Evolutionary conservation across 1,284 basidiomycete species (phyloP).

Genomic region (Trichosporon asahii): DNA sequence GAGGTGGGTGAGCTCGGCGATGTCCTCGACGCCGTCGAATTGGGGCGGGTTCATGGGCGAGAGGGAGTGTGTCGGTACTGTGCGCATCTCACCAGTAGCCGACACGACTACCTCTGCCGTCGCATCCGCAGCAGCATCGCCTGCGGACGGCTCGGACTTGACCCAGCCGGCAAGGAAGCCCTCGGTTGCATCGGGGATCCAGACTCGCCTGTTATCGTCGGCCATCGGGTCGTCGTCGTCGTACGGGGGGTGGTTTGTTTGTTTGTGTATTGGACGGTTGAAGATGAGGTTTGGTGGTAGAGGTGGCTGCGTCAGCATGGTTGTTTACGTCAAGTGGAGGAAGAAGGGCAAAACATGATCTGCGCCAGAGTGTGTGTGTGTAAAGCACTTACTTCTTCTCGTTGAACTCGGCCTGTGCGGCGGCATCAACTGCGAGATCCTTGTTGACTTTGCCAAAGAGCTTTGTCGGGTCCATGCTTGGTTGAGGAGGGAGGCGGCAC

Average conservation of each 20-base stretch:
- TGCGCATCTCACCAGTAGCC: conserved; percentile 52
- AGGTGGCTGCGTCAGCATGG: not conserved
- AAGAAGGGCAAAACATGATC: not conserved
- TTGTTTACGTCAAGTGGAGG: not conserved
- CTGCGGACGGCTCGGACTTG: conserved; percentile 39
- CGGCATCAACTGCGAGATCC: conserved; percentile 58
- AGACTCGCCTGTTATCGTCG: conserved; percentile 42
- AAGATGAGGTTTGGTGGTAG: not conserved
- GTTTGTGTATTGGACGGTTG: conserved; percentile 10
- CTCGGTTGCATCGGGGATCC: conserved; percentile 45
- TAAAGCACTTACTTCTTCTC: conserved; percentile 67
- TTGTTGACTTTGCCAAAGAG: conserved; percentile 35
- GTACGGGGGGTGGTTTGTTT: not conserved
- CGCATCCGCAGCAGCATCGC: conserved; percentile 25
- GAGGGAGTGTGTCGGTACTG: conserved; percentile 69
- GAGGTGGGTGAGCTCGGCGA: conserved; percentile 94
- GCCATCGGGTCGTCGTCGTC: conserved; percentile 7
- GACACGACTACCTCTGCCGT: conserved; percentile 48
- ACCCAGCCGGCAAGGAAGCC: conserved; percentile 52
- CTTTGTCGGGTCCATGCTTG: conserved; percentile 41
- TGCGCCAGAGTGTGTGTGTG: not conserved
- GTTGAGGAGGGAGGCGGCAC: not conserved
- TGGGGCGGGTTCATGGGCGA: conserved; percentile 98
- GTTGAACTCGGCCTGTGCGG: conserved; percentile 88
- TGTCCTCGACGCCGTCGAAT: conserved; percentile 96